phyloP scores from a whole-genome alignment of 176 grass and related monocot species.

The Elaeis guineensis region DNA sequence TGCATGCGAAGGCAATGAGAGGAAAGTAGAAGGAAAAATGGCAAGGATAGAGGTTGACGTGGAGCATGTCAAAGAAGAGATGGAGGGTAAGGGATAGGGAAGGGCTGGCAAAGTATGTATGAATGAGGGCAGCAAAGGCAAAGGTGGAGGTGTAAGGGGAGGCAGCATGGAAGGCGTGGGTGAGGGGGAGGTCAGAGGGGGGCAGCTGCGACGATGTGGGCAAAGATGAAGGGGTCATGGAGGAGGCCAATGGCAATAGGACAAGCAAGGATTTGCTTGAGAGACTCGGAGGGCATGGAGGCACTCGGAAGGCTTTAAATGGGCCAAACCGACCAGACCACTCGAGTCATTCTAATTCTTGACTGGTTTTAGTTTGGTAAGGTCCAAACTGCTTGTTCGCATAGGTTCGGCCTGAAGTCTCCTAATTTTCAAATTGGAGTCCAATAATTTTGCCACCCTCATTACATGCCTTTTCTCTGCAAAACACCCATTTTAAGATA shows the following conservation, averaged over 20 bases:
- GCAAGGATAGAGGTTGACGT: constrained; percentile 22
- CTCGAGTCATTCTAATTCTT: no score
- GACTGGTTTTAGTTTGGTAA: no score
- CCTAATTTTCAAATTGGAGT: no score
- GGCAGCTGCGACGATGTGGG: constrained; percentile 3
- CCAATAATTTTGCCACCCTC: no score
- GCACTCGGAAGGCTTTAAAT: no score
- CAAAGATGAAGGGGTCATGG: not conserved
- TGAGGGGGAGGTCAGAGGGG: not conserved
- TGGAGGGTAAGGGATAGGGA: not conserved
- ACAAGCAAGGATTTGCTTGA: not conserved
- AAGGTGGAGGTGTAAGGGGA: not conserved
- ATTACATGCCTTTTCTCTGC: no score
- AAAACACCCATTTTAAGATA: no score
- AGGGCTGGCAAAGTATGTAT: not conserved
- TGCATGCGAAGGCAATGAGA: no score
- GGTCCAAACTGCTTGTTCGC: no score
- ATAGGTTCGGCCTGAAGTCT: no score
- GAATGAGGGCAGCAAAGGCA: constrained; percentile 11
- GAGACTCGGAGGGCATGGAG: no score
- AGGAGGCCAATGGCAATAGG: constrained; percentile 10
- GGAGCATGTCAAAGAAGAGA: constrained; percentile 4
- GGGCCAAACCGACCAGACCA: no score
- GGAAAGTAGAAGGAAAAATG: constrained; percentile 8
- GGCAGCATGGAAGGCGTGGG: constrained; percentile 11